phyloP scores from a whole-genome alignment of 1,284 basidiomycete genomes.

The Microbotryomycetes sp. region DNA sequence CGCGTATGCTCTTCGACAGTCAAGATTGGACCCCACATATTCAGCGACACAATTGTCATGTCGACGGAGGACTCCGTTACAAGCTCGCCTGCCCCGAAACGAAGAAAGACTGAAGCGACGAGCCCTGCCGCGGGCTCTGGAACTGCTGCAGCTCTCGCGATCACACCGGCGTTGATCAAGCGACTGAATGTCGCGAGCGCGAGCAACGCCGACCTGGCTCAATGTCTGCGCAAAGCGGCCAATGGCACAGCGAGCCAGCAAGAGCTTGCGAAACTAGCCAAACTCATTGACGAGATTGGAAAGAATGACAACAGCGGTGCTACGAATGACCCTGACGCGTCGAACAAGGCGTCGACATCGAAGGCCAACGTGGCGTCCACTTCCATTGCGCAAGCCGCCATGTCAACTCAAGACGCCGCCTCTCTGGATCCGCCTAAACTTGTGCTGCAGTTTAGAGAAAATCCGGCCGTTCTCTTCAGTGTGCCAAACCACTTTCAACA shows the following conservation, averaged over 20 bases:
- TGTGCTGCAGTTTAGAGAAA: conserved; percentile 19
- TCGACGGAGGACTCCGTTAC: conserved; percentile 2
- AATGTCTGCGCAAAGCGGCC: conserved; percentile 12
- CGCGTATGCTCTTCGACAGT: conserved; percentile 3
- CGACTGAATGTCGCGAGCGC: conserved; percentile 14
- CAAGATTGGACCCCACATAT: conserved; percentile 22
- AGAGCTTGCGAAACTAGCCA: conserved; percentile 12
- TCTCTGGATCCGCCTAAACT: conserved; percentile 1
- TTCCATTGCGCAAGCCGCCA: not conserved
- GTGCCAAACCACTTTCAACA: conserved; percentile 14
- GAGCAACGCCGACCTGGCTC: conserved; percentile 6
- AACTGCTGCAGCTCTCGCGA: not conserved
- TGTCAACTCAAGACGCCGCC: not conserved
- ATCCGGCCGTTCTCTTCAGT: conserved; percentile 3
- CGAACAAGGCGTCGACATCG: not conserved
- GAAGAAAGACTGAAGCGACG: not conserved
- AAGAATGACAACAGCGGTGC: conserved; percentile 2
- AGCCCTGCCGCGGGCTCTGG: no score
- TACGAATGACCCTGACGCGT: not conserved
- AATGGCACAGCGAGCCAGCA: conserved; percentile 6
- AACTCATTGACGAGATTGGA: conserved; percentile 11
- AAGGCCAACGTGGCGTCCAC: not conserved
- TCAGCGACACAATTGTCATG: conserved; percentile 7
- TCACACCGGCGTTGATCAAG: conserved; percentile 20
- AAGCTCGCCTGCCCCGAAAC: not conserved